phyloP scores from a whole-genome alignment of 2,329 filamentous ascomycete species.

The Talaromyces sp. region DNA sequence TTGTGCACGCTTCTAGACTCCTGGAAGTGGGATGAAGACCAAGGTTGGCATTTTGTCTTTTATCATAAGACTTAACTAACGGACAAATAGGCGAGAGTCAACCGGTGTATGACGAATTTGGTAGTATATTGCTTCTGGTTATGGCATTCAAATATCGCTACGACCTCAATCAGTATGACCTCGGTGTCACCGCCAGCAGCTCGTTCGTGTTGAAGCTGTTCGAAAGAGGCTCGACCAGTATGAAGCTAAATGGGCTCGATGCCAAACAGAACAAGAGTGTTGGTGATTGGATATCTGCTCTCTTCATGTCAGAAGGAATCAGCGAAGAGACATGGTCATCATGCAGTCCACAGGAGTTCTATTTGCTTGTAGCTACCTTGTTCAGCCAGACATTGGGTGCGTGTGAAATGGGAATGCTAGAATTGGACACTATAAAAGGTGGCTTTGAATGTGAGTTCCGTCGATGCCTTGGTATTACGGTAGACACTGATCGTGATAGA shows the following conservation, averaged over 20 bases:
- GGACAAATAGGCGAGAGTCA: conserved; percentile 54
- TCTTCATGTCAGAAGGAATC: conserved; percentile 62
- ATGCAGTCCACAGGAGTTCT: conserved; percentile 63
- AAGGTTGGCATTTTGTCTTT: conserved; percentile 38
- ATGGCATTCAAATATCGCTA: conserved; percentile 58
- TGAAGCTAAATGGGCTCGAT: conserved; percentile 50
- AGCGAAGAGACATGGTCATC: conserved; percentile 62
- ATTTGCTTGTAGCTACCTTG: conserved; percentile 59
- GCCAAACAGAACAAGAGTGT: conserved; percentile 57
- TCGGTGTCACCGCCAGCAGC: conserved; percentile 49
- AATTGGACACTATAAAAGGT: conserved; percentile 57
- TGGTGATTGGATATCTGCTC: conserved; percentile 57
- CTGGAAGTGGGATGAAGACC: conserved; percentile 64
- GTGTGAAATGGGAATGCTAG: conserved; percentile 53
- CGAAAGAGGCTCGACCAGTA: conserved; percentile 44
- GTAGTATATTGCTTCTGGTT: conserved; percentile 57
- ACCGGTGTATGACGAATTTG: conserved; percentile 64
- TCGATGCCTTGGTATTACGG: neutral
- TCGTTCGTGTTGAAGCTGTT: conserved; percentile 57
- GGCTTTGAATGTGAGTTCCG: conserved; percentile 57
- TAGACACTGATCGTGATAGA: conserved; percentile 37
- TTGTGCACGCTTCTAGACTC: conserved; percentile 57
- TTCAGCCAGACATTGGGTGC: conserved; percentile 60
- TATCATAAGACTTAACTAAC: conserved; percentile 1
- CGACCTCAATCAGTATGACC: conserved; percentile 49